These are phyloP conservation scores for Aspergillus affinis DNA, from an alignment of 495 filamentous ascomycete genomes.

Conservation along the genomic window DNA sequence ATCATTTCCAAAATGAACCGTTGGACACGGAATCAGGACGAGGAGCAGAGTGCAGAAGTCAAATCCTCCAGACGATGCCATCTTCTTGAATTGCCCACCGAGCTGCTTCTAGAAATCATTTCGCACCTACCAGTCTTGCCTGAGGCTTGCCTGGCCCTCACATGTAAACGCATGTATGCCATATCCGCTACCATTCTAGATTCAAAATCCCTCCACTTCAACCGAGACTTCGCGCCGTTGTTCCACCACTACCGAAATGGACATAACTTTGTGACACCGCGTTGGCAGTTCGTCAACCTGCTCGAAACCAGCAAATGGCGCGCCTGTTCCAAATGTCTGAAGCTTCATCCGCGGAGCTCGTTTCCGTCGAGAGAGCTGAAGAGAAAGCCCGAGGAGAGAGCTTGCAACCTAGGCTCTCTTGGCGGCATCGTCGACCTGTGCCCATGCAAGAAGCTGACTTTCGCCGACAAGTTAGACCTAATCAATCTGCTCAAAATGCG, in stretches of 20 bases:
- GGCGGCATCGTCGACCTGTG: slow-evolving; percentile 48
- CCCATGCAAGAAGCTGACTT: slow-evolving; percentile 50
- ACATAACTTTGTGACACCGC: slow-evolving; percentile 40
- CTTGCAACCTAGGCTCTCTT: slow-evolving; percentile 40
- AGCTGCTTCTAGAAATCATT: slow-evolving; percentile 43
- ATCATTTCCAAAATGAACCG: slow-evolving; percentile 33
- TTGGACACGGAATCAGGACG: slow-evolving; percentile 25
- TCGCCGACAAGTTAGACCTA: slow-evolving; percentile 42
- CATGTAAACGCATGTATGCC: slow-evolving; percentile 43
- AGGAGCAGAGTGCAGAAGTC: slow-evolving; percentile 17
- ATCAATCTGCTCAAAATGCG: slow-evolving; percentile 36
- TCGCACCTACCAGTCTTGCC: slow-evolving; percentile 40
- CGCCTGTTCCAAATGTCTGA: slow-evolving; percentile 45
- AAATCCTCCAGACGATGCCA: slow-evolving; percentile 28
- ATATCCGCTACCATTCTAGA: slow-evolving; percentile 37
- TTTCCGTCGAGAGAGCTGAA: slow-evolving; percentile 39
- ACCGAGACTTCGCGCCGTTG: slow-evolving; percentile 45
- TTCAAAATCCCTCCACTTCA: slow-evolving; percentile 41
- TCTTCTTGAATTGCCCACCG: slow-evolving; percentile 45
- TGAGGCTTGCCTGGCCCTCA: slow-evolving; percentile 43
- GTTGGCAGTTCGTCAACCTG: slow-evolving; percentile 44
- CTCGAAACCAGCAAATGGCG: slow-evolving; percentile 43
- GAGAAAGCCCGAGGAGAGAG: slow-evolving; percentile 36
- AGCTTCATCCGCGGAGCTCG: slow-evolving; percentile 40
- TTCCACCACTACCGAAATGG: slow-evolving; percentile 47